Conservation (phyloP, 768 basidiomycete species). For the Termitomyces sp. region DNA sequence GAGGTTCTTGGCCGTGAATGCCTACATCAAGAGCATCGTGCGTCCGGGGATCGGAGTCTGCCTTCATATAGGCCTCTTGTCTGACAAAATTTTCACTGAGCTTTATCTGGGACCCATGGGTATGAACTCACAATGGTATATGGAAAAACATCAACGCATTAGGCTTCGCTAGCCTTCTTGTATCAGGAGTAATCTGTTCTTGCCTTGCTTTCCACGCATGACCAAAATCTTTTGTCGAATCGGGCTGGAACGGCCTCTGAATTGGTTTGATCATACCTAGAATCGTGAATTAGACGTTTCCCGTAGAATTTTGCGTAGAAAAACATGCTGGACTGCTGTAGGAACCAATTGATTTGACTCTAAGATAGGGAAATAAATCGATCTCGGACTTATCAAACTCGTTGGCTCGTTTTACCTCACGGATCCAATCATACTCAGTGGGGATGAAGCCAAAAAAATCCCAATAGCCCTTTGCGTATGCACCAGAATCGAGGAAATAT, state of each 20-base stretch:
- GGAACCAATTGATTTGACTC: conserved; percentile 90
- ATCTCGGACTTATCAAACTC: background rate
- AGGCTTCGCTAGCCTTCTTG: conserved; percentile 74
- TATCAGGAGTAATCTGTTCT: conserved; percentile 55
- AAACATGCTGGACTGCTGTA: conserved; percentile 63
- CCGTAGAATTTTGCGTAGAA: background rate
- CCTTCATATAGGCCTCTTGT: conserved; percentile 67
- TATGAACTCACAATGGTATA: conserved; percentile 73
- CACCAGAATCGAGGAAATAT: conserved; percentile 88
- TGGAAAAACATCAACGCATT: conserved; percentile 99
- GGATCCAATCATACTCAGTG: conserved; percentile 85
- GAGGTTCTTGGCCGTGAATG: conserved; percentile 48
- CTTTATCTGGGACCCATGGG: background rate
- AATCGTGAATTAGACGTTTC: background rate
- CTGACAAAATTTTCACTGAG: conserved; percentile 29
- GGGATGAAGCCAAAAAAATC: conserved; percentile 64
- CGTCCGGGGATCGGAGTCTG: conserved; percentile 62
- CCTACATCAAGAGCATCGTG: conserved; percentile 71
- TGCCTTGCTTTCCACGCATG: conserved; percentile 59
- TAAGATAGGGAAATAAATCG: conserved; percentile 19
- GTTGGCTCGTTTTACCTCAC: conserved; percentile 38
- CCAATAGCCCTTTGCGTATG: conserved; percentile 59
- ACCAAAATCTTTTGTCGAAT: conserved; percentile 67
- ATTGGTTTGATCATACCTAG: conserved; percentile 64
- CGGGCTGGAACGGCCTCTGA: conserved; percentile 80